Evolutionary conservation across 139 green algal genomes (phyloP).

Genomic region (Gonium pectorale): DNA sequence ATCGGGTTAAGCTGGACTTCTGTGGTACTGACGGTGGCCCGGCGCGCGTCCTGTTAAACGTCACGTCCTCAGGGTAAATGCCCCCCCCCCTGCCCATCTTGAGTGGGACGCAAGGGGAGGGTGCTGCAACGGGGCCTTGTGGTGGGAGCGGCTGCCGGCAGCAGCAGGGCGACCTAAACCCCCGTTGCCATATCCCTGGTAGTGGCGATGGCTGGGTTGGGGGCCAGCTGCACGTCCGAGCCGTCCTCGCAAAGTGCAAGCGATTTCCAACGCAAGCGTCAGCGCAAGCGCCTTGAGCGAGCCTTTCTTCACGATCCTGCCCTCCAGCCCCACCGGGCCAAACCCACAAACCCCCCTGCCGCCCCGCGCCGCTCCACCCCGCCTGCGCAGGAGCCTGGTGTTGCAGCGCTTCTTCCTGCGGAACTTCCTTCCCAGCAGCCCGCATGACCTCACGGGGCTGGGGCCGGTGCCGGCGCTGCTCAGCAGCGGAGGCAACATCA

Average conservation of each 20-base stretch:
- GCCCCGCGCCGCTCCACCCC: too few relatives aligned
- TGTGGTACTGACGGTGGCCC: neutral
- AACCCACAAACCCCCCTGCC: neutral
- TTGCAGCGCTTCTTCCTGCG: slow-evolving; percentile 15
- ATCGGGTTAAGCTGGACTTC: slow-evolving; percentile 19
- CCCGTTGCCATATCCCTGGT: too few relatives aligned
- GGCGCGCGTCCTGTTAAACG: neutral
- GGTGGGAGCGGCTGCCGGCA: neutral
- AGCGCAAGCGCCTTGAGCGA: neutral
- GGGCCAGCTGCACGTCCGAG: neutral
- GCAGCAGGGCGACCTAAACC: too few relatives aligned
- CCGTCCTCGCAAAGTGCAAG: neutral
- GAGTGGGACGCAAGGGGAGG: too few relatives aligned
- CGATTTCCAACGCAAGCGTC: too few relatives aligned
- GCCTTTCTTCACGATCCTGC: neutral
- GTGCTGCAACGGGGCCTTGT: neutral
- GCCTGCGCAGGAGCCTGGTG: slow-evolving; percentile 19
- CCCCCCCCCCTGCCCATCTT: too few relatives aligned
- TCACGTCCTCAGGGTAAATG: neutral
- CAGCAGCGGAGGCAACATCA: slow-evolving; percentile 20
- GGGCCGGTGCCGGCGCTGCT: slow-evolving; percentile 22
- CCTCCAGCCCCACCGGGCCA: neutral
- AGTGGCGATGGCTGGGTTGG: neutral
- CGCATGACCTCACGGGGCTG: slow-evolving; percentile 23
- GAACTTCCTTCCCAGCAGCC: slow-evolving; percentile 19